Conservation (phyloP, 2,329 filamentous ascomycete genomes). For the Tothia fuscella region DNA sequence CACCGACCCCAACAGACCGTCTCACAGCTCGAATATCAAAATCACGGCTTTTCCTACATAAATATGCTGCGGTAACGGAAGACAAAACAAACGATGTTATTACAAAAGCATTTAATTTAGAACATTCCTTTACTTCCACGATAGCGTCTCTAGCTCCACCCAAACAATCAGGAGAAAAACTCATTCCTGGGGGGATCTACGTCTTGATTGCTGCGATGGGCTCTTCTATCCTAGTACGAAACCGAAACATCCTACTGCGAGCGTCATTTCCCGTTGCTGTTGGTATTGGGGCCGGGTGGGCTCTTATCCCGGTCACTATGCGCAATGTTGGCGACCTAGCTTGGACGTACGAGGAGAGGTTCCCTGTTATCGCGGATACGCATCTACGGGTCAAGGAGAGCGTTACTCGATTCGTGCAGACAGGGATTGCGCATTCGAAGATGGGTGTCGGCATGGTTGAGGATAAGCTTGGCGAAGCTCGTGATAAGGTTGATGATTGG, state of each 20-base stretch:
- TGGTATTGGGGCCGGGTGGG: constrained; percentile 72
- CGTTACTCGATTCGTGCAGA: constrained; percentile 56
- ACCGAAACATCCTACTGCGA: constrained; percentile 74
- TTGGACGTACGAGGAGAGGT: constrained; percentile 87
- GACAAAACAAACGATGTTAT: constrained; percentile 72
- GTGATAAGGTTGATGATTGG: constrained; percentile 75
- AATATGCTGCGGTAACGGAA: constrained; percentile 62
- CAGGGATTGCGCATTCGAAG: constrained; percentile 62
- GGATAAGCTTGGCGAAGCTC: constrained; percentile 63
- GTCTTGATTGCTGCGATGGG: constrained; percentile 92
- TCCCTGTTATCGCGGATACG: constrained; percentile 70
- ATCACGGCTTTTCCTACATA: constrained; percentile 69
- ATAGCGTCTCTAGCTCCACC: constrained; percentile 79
- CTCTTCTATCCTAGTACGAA: constrained; percentile 78
- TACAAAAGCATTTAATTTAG: constrained; percentile 69
- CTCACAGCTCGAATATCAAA: constrained; percentile 71
- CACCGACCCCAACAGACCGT: constrained; percentile 76
- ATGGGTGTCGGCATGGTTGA: constrained; percentile 63
- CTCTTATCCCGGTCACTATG: constrained; percentile 79
- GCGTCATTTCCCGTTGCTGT: constrained; percentile 65
- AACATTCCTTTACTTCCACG: constrained; percentile 82
- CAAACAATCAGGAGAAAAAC: constrained; percentile 71
- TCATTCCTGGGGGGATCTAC: constrained; percentile 84
- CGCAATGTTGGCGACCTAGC: constrained; percentile 73
- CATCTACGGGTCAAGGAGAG: constrained; percentile 62